Conservation (phyloP, 345 rosid species). For the Acer negundo region DNA sequence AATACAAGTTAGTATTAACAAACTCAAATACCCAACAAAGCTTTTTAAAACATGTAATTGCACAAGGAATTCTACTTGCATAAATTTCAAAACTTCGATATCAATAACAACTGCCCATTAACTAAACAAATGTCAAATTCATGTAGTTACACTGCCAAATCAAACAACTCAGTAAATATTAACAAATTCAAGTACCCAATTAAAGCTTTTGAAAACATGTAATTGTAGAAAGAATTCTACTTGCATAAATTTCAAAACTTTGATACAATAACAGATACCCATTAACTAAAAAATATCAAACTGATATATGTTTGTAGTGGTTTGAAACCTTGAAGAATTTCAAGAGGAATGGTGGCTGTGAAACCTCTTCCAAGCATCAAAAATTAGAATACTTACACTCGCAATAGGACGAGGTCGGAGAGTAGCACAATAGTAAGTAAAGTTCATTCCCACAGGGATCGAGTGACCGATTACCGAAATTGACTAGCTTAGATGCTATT, state of each 20-base stretch:
- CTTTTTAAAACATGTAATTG: background rate
- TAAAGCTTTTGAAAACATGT: background rate
- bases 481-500: no score
- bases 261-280: background rate
- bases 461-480: no score
- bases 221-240: background rate
- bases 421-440: no score
- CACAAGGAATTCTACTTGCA: background rate
- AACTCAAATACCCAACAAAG: background rate
- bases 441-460: no score
- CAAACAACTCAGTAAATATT: background rate
- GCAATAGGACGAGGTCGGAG: no score
- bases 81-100: background rate
- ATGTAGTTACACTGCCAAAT: background rate
- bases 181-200: no score
- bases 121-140: background rate
- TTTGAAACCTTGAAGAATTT: constrained; percentile 80
- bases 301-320: background rate
- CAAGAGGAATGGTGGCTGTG: constrained; percentile 73
- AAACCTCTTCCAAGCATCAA: constrained; percentile 68
- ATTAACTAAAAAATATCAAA: background rate
- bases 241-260: constrained; percentile 1
- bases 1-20: background rate
- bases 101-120: background rate
- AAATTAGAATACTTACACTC: no score